Evolutionary conservation across 352 stramenopile species (phyloP).

Genomic region (Bremia lactucae): DNA sequence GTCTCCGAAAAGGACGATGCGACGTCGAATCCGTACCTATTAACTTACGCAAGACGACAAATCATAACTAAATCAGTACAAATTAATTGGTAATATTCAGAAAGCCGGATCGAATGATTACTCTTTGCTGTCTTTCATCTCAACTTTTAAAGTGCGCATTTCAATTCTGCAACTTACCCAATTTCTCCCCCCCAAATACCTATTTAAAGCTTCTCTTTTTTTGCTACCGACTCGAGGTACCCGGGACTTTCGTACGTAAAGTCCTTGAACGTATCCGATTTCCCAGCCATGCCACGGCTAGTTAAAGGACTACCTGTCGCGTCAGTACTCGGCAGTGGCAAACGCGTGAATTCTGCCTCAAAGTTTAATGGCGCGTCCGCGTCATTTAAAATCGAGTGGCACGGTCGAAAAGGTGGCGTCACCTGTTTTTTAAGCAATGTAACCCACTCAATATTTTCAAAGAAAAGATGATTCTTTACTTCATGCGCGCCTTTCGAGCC

Average conservation of each 20-base stretch:
- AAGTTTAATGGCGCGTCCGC: constrained; percentile 74
- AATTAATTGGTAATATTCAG: constrained; percentile 2
- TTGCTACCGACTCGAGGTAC: constrained; percentile 41
- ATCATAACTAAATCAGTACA: no score
- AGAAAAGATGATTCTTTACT: constrained; percentile 73
- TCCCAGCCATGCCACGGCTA: constrained; percentile 10
- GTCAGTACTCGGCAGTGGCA: constrained; percentile 57
- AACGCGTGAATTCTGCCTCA: constrained; percentile 78
- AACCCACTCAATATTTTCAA: constrained; percentile 51
- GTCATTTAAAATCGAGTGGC: no score
- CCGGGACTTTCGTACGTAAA: constrained; percentile 75
- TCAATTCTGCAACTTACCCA: constrained; percentile 9
- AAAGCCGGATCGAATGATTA: no score
- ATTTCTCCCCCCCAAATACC: no score
- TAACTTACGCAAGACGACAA: no score
- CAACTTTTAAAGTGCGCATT: constrained; percentile 5
- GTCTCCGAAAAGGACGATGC: no score
- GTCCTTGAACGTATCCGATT: constrained; percentile 71
- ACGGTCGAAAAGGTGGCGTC: constrained; percentile 46
- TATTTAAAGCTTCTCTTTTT: constrained; percentile 20
- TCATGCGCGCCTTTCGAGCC: no score
- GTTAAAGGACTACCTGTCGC: constrained; percentile 13
- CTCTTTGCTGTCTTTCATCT: constrained; percentile 4
- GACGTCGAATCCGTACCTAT: no score
- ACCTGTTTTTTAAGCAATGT: constrained; percentile 32